Base-by-base conservation (phyloP, 2,329 filamentous ascomycete species). In the Geosmithia morbida region DNA sequence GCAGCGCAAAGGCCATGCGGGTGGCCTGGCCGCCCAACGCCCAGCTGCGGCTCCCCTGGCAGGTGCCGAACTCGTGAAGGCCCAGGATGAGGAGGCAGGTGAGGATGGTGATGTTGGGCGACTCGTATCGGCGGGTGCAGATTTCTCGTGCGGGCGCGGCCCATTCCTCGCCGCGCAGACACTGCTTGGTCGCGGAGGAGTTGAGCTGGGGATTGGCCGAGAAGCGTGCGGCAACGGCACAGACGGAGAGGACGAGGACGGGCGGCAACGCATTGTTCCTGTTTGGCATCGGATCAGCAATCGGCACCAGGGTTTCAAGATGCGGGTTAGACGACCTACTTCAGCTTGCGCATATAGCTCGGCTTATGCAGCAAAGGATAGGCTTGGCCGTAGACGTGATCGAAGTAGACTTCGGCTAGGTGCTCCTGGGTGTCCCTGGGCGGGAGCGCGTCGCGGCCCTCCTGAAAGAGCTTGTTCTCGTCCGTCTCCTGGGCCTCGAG, bases 341-440 rank as follows among this genome's bases (percentile, higher is more conserved):
- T 79, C 48, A 92, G 63, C 57, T 87, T 87, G 50, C 89, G 78
- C 85, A 97, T 95, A 61, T 94, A 97, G 61, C 89, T 97, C 39
- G 92, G 90, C 61, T 96, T 97, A 65, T 98, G 92, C 10, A 98
- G 76, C 18, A 98, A 69, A 53, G 94, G 85, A 61, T 97, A 98
- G 33, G 87, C 86, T 60, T 97, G 92, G 8, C 92, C 92, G 59
- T 98, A 97, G 1, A 97, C 77, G 57, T 85, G 89, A 58, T 97
- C 90, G 58, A 97, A 98, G 60, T 94, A 98, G 1, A 96, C 81
- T 57, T 97, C 89, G 17, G 89, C 83, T 6, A 98, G 72, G 63
- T 97, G 90, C 59, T 95, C 85, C 60, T 97, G 92, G 13, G 96
- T 78, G 41, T 96, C 89, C 59, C 83, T 82, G 0, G 86, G 72